Base-by-base conservation (phyloP, 805 yeast genomes). In the Candida nemodendra region DNA sequence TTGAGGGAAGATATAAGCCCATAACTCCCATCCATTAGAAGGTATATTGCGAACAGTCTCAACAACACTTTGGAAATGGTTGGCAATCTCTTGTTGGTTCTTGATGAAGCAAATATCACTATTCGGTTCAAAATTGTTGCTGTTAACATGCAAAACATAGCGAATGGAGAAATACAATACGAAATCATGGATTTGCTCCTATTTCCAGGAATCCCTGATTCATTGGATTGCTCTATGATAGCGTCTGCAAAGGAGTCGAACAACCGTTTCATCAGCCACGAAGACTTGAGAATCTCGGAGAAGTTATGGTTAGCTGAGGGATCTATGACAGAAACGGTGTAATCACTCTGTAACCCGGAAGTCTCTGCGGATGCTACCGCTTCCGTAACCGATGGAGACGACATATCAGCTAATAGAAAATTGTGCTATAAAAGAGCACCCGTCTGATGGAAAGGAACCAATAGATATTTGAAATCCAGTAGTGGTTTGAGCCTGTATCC, bases 51-150 rank as follows among this genome's bases (percentile, higher is more conserved):
- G 22, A 66, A 41, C 7, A 62, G 34, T 32, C 78, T 64, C 25
- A 78, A 50, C 5, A 68, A 9, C 4, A 64, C 26, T 19, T 47
- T 54, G 8, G 64, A 56, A 9, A 56, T 12, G 5, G 16, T 11
- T 0, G 68, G 71, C 25, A 71, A 51, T 25, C 58, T 45, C 24
- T 60, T 52, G 27, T 66, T 66, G 16, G 72, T 57, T 37, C 80
- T 53, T 5, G 78, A 61, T 0, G 80, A 65, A 2, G 84, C 79
- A 69, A 79, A 77, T 3, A 76, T 73, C 15, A 70, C 65, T 4
- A 81, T 72, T 45, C 86, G 61, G 56, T 81, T 80, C 43, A 80
- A 59, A 3, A 78, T 48, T 4, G 80, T 61, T 1, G 82, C 84
- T 45, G 79, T 75, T 7, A 73, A 52, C 70, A 79, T 74, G 56